Percentiles rank a stretch among this genome's conserved stretches.
Conservation (phyloP, 2,329 filamentous ascomycete genomes). For the Xylaria arbuscula region DNA sequence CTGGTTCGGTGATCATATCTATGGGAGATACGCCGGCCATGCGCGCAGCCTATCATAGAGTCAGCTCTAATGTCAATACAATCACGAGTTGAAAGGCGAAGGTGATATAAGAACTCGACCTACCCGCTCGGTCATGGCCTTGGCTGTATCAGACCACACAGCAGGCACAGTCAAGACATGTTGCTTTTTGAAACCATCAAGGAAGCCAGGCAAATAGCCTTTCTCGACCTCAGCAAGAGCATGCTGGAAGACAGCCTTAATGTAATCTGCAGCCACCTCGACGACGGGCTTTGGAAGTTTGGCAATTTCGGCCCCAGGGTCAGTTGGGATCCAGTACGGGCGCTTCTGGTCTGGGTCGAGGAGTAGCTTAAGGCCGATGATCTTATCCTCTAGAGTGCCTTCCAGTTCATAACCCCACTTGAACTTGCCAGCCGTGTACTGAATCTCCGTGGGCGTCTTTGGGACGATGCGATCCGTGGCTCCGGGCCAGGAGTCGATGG, state of each 20-base stretch:
- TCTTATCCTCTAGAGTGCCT: neutral
- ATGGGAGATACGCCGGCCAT: neutral
- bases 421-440: neutral
- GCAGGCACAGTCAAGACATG: neutral
- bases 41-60: neutral
- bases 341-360: neutral
- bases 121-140: neutral
- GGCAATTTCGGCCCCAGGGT: neutral
- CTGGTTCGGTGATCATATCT: neutral
- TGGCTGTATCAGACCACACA: neutral
- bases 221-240: neutral
- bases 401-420: neutral
- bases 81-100: too few species aligned
- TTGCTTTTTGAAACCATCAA: neutral
- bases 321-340: neutral
- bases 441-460: neutral
- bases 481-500: neutral
- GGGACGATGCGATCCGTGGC: neutral
- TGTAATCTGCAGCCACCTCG: neutral
- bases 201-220: neutral
- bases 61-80: too few species aligned
- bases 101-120: too few species aligned
- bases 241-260: neutral
- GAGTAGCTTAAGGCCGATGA: neutral
- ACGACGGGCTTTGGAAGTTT: neutral